These are phyloP conservation scores for Aaosphaeria arxii DNA, from an alignment of 2,329 filamentous ascomycete genomes.

Conservation along the genomic window DNA sequence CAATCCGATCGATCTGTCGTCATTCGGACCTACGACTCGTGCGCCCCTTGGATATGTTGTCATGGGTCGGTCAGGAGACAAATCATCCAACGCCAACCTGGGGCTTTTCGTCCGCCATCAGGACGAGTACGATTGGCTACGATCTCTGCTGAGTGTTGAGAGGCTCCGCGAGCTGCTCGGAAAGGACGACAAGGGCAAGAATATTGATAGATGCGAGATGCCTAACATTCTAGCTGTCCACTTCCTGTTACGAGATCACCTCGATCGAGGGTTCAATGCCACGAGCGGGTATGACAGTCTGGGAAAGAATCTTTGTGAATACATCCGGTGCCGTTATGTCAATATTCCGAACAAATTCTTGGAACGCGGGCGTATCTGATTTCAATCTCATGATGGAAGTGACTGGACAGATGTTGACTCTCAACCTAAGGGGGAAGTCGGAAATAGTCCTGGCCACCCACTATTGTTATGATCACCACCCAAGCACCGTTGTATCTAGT, in stretches of 20 bases:
- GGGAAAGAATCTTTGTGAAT: constrained; percentile 20
- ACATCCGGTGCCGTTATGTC: constrained; percentile 13
- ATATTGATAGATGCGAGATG: constrained; percentile 28
- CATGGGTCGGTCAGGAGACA: constrained; percentile 41
- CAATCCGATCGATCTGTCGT: constrained; percentile 15
- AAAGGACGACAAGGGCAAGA: constrained; percentile 41
- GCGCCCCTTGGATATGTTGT: constrained; percentile 40
- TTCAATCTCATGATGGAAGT: not conserved
- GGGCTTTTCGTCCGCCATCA: constrained; percentile 39
- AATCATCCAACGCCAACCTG: constrained; percentile 42
- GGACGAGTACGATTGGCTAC: constrained; percentile 46
- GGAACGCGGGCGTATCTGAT: constrained; percentile 12
- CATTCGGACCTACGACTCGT: constrained; percentile 23
- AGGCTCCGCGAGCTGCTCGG: constrained; percentile 42
- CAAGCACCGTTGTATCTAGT: too few relatives aligned
- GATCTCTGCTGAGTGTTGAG: constrained; percentile 38
- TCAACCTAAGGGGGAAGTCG: too few relatives aligned
- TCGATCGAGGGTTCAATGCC: constrained; percentile 18
- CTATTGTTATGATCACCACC: too few relatives aligned
- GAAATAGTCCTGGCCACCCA: too few relatives aligned
- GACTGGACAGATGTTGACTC: too few relatives aligned
- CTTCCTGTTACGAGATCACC: constrained; percentile 18
- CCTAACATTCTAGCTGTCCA: constrained; percentile 19
- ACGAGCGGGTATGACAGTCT: constrained; percentile 16
- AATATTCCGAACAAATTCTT: constrained; percentile 20